A percentile compares a stretch with the other conserved stretches of the same genome.
Conservation (phyloP, 148 eudicot genomes). For the Simmondsia chinensis region DNA sequence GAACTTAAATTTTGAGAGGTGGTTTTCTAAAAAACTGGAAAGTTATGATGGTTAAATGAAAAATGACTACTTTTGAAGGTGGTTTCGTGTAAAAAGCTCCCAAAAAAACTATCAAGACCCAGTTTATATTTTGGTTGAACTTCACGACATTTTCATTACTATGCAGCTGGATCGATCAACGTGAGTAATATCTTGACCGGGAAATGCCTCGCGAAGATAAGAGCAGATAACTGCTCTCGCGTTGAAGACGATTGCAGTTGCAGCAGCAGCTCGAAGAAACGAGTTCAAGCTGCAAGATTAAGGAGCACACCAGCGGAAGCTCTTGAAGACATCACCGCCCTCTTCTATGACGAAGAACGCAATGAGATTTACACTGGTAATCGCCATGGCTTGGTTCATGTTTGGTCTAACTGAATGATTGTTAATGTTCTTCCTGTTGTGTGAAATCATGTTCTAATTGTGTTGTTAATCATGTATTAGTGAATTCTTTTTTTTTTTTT, state of each 20-base stretch:
- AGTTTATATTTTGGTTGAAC: too few relatives aligned
- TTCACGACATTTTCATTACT: constrained; percentile 2
- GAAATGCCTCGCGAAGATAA: constrained; percentile 90
- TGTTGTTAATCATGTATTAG: too few relatives aligned
- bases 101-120: too few relatives aligned
- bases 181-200: constrained; percentile 93
- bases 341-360: constrained; percentile 94
- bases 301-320: constrained; percentile 76
- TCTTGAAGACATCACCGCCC: constrained; percentile 88
- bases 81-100: too few relatives aligned
- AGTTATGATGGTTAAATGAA: too few relatives aligned
- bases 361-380: constrained; percentile 94
- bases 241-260: constrained; percentile 32
- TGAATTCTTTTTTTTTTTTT: too few relatives aligned
- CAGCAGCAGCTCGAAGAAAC: constrained; percentile 51
- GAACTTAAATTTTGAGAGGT: too few relatives aligned
- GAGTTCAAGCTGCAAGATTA: constrained; percentile 30
- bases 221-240: constrained; percentile 40
- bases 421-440: too few relatives aligned
- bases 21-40: too few relatives aligned
- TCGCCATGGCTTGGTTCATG: constrained; percentile 83
- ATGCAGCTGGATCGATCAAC: constrained; percentile 84
- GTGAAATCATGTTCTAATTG: too few relatives aligned
- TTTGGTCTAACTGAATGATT: constrained; percentile 97
- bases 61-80: too few relatives aligned